phyloP scores from a whole-genome alignment of 768 basidiomycete genomes.

The Mycena latifolia region DNA sequence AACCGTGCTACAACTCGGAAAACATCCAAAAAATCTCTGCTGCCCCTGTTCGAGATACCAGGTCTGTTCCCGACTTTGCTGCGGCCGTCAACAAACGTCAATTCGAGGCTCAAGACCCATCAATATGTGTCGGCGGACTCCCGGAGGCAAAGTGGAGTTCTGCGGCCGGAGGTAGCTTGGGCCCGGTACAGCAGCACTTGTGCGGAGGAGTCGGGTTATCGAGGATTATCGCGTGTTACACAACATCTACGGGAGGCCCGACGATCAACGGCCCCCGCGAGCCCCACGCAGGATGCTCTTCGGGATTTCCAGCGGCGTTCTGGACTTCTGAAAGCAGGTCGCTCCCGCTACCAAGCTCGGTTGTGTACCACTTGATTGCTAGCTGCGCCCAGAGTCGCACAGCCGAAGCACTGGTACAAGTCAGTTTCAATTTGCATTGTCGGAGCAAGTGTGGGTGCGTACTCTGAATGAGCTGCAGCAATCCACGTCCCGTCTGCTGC shows the following conservation, averaged over 20 bases:
- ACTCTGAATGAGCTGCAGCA: conserved; percentile 75
- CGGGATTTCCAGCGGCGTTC: conserved; percentile 49
- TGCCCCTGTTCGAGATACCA: too few species aligned
- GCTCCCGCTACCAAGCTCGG: conserved; percentile 69
- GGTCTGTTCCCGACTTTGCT: background rate
- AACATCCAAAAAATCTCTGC: background rate
- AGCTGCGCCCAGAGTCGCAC: conserved; percentile 62
- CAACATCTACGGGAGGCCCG: conserved; percentile 46
- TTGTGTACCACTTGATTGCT: conserved; percentile 65
- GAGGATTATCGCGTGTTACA: too few species aligned
- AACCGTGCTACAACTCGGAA: background rate
- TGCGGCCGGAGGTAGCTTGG: too few species aligned
- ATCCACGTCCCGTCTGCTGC: conserved; percentile 73
- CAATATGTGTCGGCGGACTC: too few species aligned
- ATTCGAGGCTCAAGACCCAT: too few species aligned
- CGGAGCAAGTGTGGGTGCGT: conserved; percentile 41
- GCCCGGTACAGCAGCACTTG: too few species aligned
- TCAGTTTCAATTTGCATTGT: background rate
- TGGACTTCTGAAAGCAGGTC: conserved; percentile 58
- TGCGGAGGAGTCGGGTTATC: too few species aligned
- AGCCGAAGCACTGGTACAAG: conserved; percentile 55
- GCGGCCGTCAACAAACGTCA: too few species aligned
- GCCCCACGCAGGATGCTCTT: conserved; percentile 63
- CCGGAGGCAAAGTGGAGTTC: too few species aligned
- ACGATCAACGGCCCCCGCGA: conserved; percentile 50